A percentile compares a stretch with the other conserved stretches of the same genome.
These are phyloP conservation scores for Aspergillus arachidicola DNA, from an alignment of 2,329 filamentous ascomycete species.

Conservation along the genomic window DNA sequence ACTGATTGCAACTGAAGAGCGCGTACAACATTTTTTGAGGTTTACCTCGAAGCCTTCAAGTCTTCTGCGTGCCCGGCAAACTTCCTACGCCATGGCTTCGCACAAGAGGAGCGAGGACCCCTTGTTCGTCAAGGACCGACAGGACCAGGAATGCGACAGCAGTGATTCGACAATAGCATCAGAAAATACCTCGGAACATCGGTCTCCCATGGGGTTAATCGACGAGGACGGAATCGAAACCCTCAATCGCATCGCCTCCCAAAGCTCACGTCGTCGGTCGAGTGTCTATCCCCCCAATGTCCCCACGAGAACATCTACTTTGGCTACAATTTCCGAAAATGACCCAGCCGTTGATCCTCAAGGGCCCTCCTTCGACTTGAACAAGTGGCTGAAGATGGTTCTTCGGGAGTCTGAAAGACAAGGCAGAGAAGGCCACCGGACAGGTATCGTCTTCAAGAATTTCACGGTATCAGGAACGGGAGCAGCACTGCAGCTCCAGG, in stretches of 20 bases:
- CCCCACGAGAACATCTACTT: neutral
- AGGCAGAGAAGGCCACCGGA: neutral
- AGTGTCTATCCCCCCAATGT: constrained; percentile 7
- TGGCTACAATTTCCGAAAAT: constrained; percentile 3
- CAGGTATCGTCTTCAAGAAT: constrained; percentile 11
- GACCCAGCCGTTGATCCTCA: constrained; percentile 8
- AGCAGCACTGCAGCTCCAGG: constrained; percentile 8
- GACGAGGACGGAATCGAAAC: constrained; percentile 3
- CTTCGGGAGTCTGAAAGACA: neutral
- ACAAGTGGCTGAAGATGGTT: constrained; percentile 7
- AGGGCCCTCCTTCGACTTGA: constrained; percentile 5
- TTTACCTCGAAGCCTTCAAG: neutral
- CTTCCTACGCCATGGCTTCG: neutral
- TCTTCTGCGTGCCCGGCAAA: neutral
- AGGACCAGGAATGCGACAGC: neutral
- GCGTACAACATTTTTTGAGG: neutral
- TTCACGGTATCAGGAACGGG: constrained; percentile 8
- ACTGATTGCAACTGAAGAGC: neutral
- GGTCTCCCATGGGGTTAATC: neutral
- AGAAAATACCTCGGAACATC: neutral
- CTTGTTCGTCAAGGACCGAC: neutral
- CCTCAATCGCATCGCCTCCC: constrained; percentile 7
- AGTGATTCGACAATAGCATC: neutral
- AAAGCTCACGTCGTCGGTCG: constrained; percentile 8
- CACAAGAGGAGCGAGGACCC: neutral